Evolutionary conservation across 192 early-diverging fungal genomes (phyloP), one percentile per base, ranked within the genome.

Genomic region (Backusella macrospora): DNA sequence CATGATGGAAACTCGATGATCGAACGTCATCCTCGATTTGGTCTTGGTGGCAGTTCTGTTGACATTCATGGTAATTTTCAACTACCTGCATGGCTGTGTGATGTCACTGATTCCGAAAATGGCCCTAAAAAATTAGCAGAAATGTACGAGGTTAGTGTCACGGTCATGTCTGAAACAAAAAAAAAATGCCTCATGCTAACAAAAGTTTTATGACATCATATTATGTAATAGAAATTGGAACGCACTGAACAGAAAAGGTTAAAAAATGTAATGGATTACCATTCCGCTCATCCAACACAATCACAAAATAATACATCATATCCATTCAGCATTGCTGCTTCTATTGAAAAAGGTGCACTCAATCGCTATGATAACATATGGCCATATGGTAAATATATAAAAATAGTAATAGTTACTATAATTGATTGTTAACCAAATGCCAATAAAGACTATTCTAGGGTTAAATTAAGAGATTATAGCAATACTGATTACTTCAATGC

Each of bases 291-390:
- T 42, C 52, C 52, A 59, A 5, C 52, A 59, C 65, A 74, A 38
- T 42, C 59, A 37, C 86, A 92, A 6, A 13, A 29, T 7, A 48
- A 34, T 38, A 4, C 43, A 84, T 85, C 3, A 86, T 72, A 90
- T 72, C 80, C 79, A 63, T 92, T 88, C 42, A 91, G 89, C n/a
- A 91, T 95, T 29, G 82, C 86, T 14, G 93, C 90, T 10, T 92
- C 92, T 13, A 91, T 91, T 13, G 90, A 91, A 81, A 85, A 88
- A 34, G 89, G 88, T 69, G 78, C 82, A 42, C 78, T 90, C 72
- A 96, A 96, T 70, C 85, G 94, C 29, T 96, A 96, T 77, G 90
- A 84, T 47, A 95, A 91, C 59, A 90, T 96, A 46, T 91, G 88
- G 81, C 94, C 94, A 16, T 96, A 86, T 59, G 90, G 75, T 77